Evolutionary conservation across 2,329 filamentous ascomycete species (phyloP).

Genomic region (Paraconiothyrium sp.): DNA sequence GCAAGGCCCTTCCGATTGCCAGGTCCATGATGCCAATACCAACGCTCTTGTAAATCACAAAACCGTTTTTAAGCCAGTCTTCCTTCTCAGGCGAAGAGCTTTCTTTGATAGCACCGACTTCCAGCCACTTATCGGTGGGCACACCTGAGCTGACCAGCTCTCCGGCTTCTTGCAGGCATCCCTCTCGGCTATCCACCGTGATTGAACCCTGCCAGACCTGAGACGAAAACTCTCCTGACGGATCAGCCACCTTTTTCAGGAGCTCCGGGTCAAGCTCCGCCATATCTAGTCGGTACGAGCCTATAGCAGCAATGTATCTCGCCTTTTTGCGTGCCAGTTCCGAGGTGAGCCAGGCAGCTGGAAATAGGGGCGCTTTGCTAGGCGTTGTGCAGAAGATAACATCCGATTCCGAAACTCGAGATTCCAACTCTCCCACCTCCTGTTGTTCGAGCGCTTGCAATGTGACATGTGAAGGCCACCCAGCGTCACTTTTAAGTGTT

Average conservation of each 20-base stretch:
- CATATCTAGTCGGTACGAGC: slow-evolving; percentile 53
- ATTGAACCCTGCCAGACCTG: slow-evolving; percentile 20
- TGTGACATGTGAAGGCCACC: neutral
- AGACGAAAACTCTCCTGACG: slow-evolving; percentile 1
- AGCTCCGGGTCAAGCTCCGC: slow-evolving; percentile 58
- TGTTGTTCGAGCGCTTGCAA: neutral
- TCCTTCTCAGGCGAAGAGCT: slow-evolving; percentile 22
- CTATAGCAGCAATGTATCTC: slow-evolving; percentile 40
- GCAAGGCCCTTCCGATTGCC: slow-evolving; percentile 47
- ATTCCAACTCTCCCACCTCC: slow-evolving; percentile 26
- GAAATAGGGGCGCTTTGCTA: slow-evolving; percentile 56
- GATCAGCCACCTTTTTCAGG: slow-evolving; percentile 37
- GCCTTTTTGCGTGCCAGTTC: slow-evolving; percentile 17
- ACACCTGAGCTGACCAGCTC: neutral
- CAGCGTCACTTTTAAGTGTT: neutral
- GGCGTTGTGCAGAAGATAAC: slow-evolving; percentile 63
- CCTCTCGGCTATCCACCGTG: slow-evolving; percentile 45
- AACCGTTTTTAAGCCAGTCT: slow-evolving; percentile 41
- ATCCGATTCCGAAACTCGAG: slow-evolving; percentile 48
- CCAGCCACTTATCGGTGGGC: slow-evolving; percentile 49
- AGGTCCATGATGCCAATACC: slow-evolving; percentile 63
- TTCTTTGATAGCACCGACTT: slow-evolving; percentile 59
- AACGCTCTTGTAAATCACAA: slow-evolving; percentile 62
- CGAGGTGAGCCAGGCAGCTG: slow-evolving; percentile 25
- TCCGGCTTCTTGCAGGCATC: slow-evolving; percentile 47